Evolutionary conservation across 768 basidiomycete species (phyloP), one percentile per base, ranked within the genome.

Genomic region (Cyclocybe cylindracea): DNA sequence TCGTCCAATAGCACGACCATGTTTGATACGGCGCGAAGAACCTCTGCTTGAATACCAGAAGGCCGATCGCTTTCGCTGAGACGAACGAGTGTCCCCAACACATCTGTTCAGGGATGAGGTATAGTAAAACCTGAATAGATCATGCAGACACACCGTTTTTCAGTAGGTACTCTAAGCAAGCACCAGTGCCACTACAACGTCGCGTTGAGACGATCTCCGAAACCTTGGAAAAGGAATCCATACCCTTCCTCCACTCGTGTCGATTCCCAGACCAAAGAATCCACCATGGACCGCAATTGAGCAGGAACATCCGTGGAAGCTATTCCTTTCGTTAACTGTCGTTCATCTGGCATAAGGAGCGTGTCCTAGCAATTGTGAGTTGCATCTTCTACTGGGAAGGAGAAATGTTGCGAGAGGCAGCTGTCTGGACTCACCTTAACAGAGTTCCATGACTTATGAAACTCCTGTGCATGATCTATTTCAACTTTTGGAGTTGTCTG

Each of bases 1-100:
- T 97, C 94, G 54, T 97, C 94, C 49, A 98, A 78, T 10, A 93
- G 80, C 7, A 94, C 84, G 10, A 98, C 87, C 80, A 97, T 90
- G 59, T 93, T 93, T 59, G 91, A 90, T 10, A 95, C 89, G 1
- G 89, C 79, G 24, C 86, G 82, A 33, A 98, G 77, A 10, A 96
- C 91, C 64, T 94, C 90, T 38, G 87, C 91, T 66, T 95, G 91
- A 57, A 94, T 87, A n/a, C 94, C 96, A 38, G 83, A 81, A 1
- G 93, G 94, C 19, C 89, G 78, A 66, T 98, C 94, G 0, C 80
- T 67, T 63, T 94, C 89, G 62, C 91, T 93, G 24, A 95, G 82
- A 55, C 84, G 83, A 52, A 95, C 96, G 8, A 98, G 85, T 1
- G 83, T 84, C 1, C 86, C 85, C 19, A 98, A 74, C 1, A 96